Conservation (phyloP, 2,329 filamentous ascomycete species). For the Trichoderma arundinaceum region DNA sequence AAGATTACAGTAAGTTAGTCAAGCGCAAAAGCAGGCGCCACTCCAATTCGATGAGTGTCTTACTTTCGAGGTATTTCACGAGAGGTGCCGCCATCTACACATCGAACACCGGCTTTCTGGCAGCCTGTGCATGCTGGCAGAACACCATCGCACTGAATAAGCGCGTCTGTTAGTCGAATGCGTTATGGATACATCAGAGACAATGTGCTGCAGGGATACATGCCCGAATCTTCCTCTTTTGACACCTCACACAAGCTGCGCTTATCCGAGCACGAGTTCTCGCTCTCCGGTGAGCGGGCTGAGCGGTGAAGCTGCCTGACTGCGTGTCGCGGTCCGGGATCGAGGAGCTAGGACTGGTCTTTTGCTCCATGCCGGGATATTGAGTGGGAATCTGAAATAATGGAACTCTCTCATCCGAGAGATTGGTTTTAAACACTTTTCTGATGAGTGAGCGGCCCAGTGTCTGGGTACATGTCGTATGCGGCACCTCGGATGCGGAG, state of each 20-base stretch:
- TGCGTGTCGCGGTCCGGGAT: constrained; percentile 16
- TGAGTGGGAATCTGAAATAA: not conserved
- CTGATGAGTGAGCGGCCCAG: not conserved
- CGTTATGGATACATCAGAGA: too few species aligned
- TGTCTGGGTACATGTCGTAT: not conserved
- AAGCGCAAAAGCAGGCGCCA: not conserved
- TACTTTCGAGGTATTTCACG: constrained; percentile 30
- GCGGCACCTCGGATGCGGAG: constrained; percentile 9
- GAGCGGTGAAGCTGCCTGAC: not conserved
- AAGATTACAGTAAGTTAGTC: not conserved
- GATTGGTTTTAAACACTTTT: not conserved
- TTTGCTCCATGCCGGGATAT: constrained; percentile 11
- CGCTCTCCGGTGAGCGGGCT: constrained; percentile 8
- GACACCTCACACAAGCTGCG: constrained; percentile 27
- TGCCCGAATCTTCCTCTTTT: constrained; percentile 28
- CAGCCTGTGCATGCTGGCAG: constrained; percentile 26
- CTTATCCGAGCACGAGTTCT: constrained; percentile 27
- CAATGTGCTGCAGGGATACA: not conserved
- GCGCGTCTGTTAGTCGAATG: not conserved
- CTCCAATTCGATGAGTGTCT: not conserved
- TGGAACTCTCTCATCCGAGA: not conserved
- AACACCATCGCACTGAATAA: constrained; percentile 21
- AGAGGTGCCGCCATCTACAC: constrained; percentile 24
- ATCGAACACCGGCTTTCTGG: constrained; percentile 27
- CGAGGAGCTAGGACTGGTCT: constrained; percentile 15